These are phyloP conservation scores for Zygoascus biomembranicola DNA, from an alignment of 805 yeast genomes.

Conservation along the genomic window DNA sequence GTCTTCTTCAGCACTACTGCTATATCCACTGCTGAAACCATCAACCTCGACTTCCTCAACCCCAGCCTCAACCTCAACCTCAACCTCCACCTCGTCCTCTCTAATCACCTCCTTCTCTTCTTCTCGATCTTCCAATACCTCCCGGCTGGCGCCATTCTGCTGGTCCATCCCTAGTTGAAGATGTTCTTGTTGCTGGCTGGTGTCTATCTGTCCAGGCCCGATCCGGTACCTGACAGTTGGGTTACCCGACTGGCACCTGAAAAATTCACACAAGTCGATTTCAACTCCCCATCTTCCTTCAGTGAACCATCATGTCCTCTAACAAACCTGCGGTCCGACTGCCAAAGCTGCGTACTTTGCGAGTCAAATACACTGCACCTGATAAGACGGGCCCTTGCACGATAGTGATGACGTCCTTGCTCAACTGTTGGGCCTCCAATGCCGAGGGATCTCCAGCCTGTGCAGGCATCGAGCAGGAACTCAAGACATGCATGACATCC, in stretches of 20 bases:
- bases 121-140: neutral
- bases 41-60: conserved; percentile 8
- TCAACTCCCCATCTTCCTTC: too few relatives aligned
- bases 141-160: too few relatives aligned
- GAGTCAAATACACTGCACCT: conserved; percentile 2
- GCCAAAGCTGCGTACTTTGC: conserved; percentile 1
- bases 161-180: too few relatives aligned
- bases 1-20: conserved; percentile 11
- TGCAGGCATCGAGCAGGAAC: conserved; percentile 52
- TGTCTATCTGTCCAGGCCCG: too few relatives aligned
- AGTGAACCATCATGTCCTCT: neutral
- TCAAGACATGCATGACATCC: conserved; percentile 63
- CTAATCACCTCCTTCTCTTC: neutral
- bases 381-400: conserved; percentile 42
- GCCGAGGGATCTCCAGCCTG: conserved; percentile 75
- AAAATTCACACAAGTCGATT: too few relatives aligned
- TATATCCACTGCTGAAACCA: conserved; percentile 2
- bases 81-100: too few relatives aligned
- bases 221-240: too few relatives aligned
- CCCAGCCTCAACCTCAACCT: conserved; percentile 9
- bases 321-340: conserved; percentile 1
- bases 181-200: too few relatives aligned
- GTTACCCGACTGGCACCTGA: too few relatives aligned
- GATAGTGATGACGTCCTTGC: conserved; percentile 72
- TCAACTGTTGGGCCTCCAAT: conserved; percentile 95